Conservation (phyloP, 441 rosid genomes). For the Melastoma candidum region DNA sequence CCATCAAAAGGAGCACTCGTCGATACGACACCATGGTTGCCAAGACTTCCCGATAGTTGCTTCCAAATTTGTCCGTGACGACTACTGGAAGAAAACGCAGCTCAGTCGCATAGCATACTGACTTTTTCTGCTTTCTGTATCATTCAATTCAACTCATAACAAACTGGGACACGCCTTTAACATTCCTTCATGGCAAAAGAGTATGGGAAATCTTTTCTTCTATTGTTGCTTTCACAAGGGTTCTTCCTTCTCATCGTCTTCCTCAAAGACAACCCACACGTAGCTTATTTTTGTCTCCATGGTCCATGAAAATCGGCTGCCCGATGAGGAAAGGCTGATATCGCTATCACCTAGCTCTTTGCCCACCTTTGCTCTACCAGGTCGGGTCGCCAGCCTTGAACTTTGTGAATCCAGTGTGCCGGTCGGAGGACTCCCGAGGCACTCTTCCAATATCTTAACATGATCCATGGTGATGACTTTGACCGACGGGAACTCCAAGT, state of each 20-base stretch:
- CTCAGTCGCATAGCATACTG: no score
- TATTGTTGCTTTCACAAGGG: no score
- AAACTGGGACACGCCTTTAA: no score
- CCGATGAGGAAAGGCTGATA: conserved; percentile 3
- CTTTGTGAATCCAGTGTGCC: conserved; percentile 4
- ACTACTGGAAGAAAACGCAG: no score
- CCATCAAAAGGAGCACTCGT: no score
- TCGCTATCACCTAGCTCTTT: conserved; percentile 7
- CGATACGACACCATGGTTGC: no score
- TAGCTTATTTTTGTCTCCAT: conserved; percentile 65
- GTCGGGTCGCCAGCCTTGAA: not conserved
- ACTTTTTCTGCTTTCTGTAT: no score
- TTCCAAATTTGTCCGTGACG: no score
- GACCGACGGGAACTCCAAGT: conserved; percentile 53
- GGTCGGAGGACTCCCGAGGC: conserved; percentile 18
- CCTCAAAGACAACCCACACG: conserved; percentile 70
- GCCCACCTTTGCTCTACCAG: conserved; percentile 8
- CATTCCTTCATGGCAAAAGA: no score
- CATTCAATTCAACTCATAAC: no score
- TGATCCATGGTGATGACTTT: conserved; percentile 48
- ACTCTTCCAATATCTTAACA: conserved; percentile 43
- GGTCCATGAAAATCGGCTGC: conserved; percentile 33
- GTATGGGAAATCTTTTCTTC: no score
- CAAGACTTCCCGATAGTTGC: no score
- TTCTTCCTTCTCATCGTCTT: not conserved